Evolutionary conservation across 1,284 basidiomycete genomes (phyloP), one percentile per base, ranked within the genome.

Genomic region (Chiua sp.): DNA sequence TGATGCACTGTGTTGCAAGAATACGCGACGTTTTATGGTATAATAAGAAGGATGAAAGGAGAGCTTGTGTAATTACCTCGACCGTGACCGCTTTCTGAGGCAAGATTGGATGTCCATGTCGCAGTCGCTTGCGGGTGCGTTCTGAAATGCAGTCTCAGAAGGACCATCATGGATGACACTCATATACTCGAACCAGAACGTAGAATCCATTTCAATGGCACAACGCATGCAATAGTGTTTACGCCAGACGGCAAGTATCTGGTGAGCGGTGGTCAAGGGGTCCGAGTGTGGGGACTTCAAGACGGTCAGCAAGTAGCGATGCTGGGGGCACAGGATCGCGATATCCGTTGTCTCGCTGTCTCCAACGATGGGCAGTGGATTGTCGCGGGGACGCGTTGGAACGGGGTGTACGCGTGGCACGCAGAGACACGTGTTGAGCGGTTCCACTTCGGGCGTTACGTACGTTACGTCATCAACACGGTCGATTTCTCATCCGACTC

Each of bases 401-500:
- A 26, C 4, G 7, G n/a, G 1, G 39, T 32, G 13, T 0, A 53
- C 11, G 47, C 46, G 0, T 59, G 51, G 47, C n/a, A 59, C 15
- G 39, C 57, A 20, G 15, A 20, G 32, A 53, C 51, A 23, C 33
- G 50, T n/a, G 7, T 53, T 22, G 3, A n/a, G n/a, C 30, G 53
- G 8, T 1, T 51, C 28, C n/a, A 15, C 7, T 3, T 18, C 18
- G 3, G 7, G 4, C 42, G 0, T 7, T 8, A 30, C 16, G 10
- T 0, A 13, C 37, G 28, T 0, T 0, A 28, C 5, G 6, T 7
- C n/a, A 28, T 59, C 23, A 1, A 20, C 0, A 30, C 7, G 6
- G 23, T 62, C 35, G 60, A 61, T 30, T 62, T 61, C 46, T 62
- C 60, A 0, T 60, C 60, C 1, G 51, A 60, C 50, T 63, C 64